phyloP scores from a whole-genome alignment of 2,329 filamentous ascomycete species.

The Botrytis fragariae region DNA sequence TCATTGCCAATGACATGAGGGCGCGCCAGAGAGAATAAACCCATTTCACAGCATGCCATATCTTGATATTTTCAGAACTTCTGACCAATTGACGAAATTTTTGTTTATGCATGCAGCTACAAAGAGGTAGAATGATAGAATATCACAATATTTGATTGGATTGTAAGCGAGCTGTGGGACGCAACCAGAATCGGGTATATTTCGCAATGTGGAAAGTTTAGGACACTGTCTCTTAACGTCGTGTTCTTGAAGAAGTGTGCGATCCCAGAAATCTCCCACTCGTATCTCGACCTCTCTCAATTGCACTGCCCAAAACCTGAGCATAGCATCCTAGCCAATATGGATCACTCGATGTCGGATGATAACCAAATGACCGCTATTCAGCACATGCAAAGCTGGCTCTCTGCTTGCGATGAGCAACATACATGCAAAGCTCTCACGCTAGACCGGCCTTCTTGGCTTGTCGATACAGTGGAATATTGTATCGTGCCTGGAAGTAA shows the following conservation, averaged over 20 bases:
- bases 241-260: not conserved
- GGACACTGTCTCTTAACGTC: not conserved
- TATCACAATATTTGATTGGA: not conserved
- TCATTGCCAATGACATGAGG: too few relatives aligned
- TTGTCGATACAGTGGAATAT: not conserved
- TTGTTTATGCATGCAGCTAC: not conserved
- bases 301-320: not conserved
- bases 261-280: not conserved
- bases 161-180: not conserved
- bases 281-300: not conserved
- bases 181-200: not conserved
- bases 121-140: not conserved
- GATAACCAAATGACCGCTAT: not conserved
- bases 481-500: not conserved
- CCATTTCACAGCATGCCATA: not conserved
- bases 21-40: too few relatives aligned
- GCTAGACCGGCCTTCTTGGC: not conserved
- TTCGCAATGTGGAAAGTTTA: not conserved
- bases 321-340: not conserved
- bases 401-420: not conserved
- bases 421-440: not conserved
- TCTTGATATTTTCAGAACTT: not conserved
- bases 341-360: not conserved
- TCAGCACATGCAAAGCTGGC: not conserved
- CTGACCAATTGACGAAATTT: not conserved